These are phyloP conservation scores for Penicillium goetzii DNA, from an alignment of 495 filamentous ascomycete genomes.

Conservation along the genomic window DNA sequence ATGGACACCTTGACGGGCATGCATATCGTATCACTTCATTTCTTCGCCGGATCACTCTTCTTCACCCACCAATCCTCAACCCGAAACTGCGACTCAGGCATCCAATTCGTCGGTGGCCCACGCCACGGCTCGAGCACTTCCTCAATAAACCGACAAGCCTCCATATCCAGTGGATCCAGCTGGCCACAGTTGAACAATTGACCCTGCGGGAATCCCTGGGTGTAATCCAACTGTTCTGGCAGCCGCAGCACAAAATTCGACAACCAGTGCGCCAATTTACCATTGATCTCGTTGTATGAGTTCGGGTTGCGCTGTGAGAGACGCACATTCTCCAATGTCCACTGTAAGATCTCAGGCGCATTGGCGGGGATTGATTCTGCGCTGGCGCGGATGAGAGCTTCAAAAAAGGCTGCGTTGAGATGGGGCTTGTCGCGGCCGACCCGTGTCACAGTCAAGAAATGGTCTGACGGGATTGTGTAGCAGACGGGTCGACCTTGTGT, in stretches of 20 bases:
- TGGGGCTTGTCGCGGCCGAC: constrained; percentile 25
- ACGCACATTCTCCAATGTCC: constrained; percentile 35
- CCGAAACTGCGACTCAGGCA: constrained; percentile 29
- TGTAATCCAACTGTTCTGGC: constrained; percentile 31
- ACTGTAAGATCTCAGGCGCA: constrained; percentile 40
- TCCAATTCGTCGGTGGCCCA: constrained; percentile 29
- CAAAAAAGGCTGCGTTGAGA: constrained; percentile 35
- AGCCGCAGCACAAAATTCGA: constrained; percentile 41
- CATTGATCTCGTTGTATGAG: constrained; percentile 14
- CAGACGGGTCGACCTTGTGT: constrained; percentile 1
- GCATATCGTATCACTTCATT: background rate
- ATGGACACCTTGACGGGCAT: background rate
- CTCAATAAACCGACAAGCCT: constrained; percentile 32
- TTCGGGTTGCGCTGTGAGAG: constrained; percentile 1
- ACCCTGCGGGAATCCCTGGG: constrained; percentile 6
- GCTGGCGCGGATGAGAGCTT: constrained; percentile 41
- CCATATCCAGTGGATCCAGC: constrained; percentile 27
- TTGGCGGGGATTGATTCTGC: constrained; percentile 46
- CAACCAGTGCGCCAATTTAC: constrained; percentile 40
- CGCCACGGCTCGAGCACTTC: constrained; percentile 30
- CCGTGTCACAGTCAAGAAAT: constrained; percentile 36
- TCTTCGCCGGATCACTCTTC: background rate
- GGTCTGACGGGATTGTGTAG: constrained; percentile 36
- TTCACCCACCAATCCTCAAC: constrained; percentile 18
- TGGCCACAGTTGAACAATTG: constrained; percentile 37